These are phyloP conservation scores for Lachancea waltii DNA, from an alignment of 805 yeast species.

Conservation along the genomic window DNA sequence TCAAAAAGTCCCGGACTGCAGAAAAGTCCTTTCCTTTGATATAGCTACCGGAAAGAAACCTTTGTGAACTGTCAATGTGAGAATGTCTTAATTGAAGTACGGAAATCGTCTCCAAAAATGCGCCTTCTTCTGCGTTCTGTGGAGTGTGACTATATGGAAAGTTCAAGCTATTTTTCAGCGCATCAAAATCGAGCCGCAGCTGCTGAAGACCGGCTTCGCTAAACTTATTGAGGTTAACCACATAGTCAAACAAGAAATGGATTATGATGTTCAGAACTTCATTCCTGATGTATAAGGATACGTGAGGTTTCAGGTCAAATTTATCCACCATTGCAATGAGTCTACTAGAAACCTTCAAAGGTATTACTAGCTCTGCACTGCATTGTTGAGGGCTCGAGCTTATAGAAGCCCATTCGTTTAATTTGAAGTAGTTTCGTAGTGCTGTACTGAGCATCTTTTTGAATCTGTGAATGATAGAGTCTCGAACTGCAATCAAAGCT, in stretches of 20 bases:
- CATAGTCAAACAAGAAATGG: conserved; percentile 31
- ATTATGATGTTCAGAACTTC: conserved; percentile 25
- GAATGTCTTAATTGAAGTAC: conserved; percentile 29
- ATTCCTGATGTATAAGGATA: conserved; percentile 20
- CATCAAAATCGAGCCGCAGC: conserved; percentile 27
- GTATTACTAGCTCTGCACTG: conserved; percentile 10
- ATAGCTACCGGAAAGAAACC: conserved; percentile 20
- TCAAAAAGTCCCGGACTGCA: conserved; percentile 17
- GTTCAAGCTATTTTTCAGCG: conserved; percentile 25
- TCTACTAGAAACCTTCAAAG: conserved; percentile 3
- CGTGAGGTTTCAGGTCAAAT: conserved; percentile 12
- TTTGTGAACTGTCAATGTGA: conserved; percentile 9
- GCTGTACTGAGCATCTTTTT: conserved; percentile 27
- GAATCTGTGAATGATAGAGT: conserved; percentile 28
- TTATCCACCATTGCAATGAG: conserved; percentile 1
- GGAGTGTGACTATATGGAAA: conserved; percentile 16
- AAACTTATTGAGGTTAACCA: conserved; percentile 35
- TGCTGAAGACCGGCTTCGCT: conserved; percentile 31
- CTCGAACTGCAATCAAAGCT: conserved; percentile 27
- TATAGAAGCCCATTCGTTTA: conserved; percentile 29
- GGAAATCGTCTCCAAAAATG: conserved; percentile 22
- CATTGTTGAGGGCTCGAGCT: conserved; percentile 13
- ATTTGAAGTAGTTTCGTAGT: conserved; percentile 29
- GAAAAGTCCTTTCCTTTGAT: conserved; percentile 29
- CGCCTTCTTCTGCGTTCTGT: conserved; percentile 18